Conservation (phyloP, 2,329 filamentous ascomycete species). For the Albophoma yamanashiensis region DNA sequence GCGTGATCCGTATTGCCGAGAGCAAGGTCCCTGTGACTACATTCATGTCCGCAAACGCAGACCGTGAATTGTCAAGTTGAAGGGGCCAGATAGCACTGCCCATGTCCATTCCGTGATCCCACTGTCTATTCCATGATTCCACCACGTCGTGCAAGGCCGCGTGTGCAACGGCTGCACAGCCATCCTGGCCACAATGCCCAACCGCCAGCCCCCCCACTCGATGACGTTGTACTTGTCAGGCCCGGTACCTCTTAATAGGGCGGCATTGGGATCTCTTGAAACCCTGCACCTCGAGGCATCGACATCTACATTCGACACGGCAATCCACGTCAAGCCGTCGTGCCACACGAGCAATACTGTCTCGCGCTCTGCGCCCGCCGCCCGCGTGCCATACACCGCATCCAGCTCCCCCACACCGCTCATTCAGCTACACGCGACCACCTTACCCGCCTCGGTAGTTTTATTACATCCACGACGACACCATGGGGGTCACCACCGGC, state of each 20-base stretch:
- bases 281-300: neutral
- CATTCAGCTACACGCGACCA: neutral
- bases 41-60: neutral
- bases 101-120: neutral
- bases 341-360: neutral
- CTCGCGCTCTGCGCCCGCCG: neutral
- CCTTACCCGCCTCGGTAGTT: neutral
- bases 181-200: neutral
- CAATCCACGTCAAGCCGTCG: neutral
- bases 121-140: neutral
- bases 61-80: neutral
- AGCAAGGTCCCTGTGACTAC: neutral
- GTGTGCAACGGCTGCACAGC: neutral
- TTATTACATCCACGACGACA: neutral
- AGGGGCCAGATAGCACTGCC: neutral
- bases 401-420: neutral
- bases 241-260: neutral
- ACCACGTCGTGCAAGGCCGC: neutral
- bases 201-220: neutral
- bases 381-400: neutral
- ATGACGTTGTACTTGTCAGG: neutral
- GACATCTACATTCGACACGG: neutral
- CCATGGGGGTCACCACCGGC: constrained; percentile 12
- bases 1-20: neutral
- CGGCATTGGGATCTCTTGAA: neutral